A percentile compares a stretch with the other conserved stretches of the same genome.
Evolutionary conservation across 352 stramenopile species (phyloP).

Genomic region (Globisporangium cystogenes): DNA sequence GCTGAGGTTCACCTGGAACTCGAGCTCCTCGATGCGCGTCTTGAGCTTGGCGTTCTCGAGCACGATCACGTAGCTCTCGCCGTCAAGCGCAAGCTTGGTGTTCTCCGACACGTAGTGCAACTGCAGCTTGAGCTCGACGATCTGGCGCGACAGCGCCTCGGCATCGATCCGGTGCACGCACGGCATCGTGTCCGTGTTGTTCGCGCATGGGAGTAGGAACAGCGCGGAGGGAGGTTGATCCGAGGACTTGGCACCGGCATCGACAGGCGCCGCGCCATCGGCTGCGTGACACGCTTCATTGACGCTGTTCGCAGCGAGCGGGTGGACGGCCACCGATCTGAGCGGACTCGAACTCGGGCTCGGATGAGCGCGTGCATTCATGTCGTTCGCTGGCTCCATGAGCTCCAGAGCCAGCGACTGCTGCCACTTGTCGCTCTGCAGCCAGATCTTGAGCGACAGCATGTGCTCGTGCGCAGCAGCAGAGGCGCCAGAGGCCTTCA

Average conservation of each 20-base stretch:
- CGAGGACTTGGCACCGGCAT: neutral
- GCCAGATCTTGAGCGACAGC: constrained; percentile 46
- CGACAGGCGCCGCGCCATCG: neutral
- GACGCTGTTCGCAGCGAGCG: neutral
- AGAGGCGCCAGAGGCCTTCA: neutral
- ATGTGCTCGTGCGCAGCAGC: constrained; percentile 1
- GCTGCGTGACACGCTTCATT: neutral
- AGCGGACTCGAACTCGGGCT: constrained; percentile 1
- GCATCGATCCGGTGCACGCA: constrained; percentile 57
- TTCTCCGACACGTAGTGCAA: constrained; percentile 67
- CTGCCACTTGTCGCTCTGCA: constrained; percentile 44
- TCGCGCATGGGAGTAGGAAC: neutral
- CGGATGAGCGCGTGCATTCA: neutral
- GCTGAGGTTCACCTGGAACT: constrained; percentile 58
- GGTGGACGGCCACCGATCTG: neutral
- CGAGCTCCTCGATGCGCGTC: constrained; percentile 62
- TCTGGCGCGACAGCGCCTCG: constrained; percentile 54
- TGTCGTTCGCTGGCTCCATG: neutral
- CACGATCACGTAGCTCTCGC: constrained; percentile 58
- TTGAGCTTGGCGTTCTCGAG: constrained; percentile 66
- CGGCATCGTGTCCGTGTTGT: constrained; percentile 11
- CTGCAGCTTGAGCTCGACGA: constrained; percentile 75
- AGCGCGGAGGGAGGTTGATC: neutral
- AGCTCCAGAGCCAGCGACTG: constrained; percentile 20
- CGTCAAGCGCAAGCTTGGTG: constrained; percentile 47